These are phyloP conservation scores for Salix koriyanagi DNA, from an alignment of 345 rosid species.

Conservation along the genomic window DNA sequence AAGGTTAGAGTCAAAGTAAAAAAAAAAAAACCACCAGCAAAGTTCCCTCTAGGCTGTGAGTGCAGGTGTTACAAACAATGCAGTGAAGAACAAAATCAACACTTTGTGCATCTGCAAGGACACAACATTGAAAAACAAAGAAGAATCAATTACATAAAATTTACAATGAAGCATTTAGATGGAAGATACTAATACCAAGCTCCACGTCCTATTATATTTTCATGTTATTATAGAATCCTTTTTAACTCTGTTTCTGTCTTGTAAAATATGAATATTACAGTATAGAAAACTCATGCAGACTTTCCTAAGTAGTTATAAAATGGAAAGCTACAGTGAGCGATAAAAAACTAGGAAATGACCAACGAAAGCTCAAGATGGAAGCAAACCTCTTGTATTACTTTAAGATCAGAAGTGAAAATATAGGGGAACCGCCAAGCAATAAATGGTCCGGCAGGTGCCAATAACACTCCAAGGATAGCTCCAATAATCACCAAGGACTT, in stretches of 20 bases:
- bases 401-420: slow-evolving; percentile 62
- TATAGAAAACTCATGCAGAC: neutral
- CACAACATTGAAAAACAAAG: neutral
- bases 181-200: neutral
- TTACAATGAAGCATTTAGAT: neutral
- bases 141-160: neutral
- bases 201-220: neutral
- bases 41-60: slow-evolving; percentile 80
- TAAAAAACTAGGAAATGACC: neutral
- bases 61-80: slow-evolving; percentile 54
- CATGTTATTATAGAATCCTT: neutral
- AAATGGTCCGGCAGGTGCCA: slow-evolving; percentile 51
- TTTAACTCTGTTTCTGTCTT: neutral
- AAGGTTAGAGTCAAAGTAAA: neutral
- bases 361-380: too few species aligned
- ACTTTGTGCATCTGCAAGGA: slow-evolving; percentile 77
- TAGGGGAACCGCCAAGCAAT: slow-evolving; percentile 66
- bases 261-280: neutral
- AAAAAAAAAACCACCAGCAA: slow-evolving; percentile 52
- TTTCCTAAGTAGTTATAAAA: neutral
- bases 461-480: slow-evolving; percentile 37
- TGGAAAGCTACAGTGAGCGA: neutral
- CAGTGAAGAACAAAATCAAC: slow-evolving; percentile 58
- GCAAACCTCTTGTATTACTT: slow-evolving; percentile 60
- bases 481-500: slow-evolving; percentile 72